Base-by-base conservation (phyloP, 148 eudicot genomes). In the Rhododendron kiyosumense region DNA sequence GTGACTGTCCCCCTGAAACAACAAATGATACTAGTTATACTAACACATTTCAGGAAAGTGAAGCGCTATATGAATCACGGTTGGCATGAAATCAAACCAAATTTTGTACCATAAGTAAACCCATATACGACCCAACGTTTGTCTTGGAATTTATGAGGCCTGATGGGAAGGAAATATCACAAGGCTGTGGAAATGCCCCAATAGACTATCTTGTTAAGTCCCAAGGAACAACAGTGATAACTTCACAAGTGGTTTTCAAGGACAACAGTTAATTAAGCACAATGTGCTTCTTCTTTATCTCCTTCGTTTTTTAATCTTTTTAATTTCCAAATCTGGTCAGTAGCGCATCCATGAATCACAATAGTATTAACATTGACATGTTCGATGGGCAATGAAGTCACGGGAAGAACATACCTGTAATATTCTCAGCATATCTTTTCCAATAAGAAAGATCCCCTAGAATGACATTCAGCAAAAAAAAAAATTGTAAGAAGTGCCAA, bases 371-470 rank as follows among this genome's bases (percentile, higher is more conserved):
- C 28, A 51, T 30, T n/a, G 38, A 24, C 52, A 65, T 79, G 30
- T 30, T 18, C 26, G 17, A 38, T 10, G 24, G n/a, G 52, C 45
- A 14, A 54, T n/a, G 86, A 45, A 14, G 41, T 69, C 30, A 43
- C 13, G 9, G 12, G 18, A 75, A 59, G 26, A 30, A 45, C 91
- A 69, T 91, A 94, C 98, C 98, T 95, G 84, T 54, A 94, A 52
- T 71, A 93, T 92, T 89, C 98, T 87, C 92, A 91, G 36, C 63
- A 94, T 34, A 65, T 95, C 96, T 83, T 92, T 86, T 52, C 98
- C 97, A 49, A 95, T 87, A 6, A 95, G 71, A 89, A 92, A 93
- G 77, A 94, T 84, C 22, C 98, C 98, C 98, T 95, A 83, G 65
- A 32, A 89, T 52, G 87, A 84, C 49, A 81, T 84, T 49, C 32